Evolutionary conservation across 2,329 filamentous ascomycete genomes (phyloP), one percentile per base, ranked within the genome.

Genomic region (Tympanopsis confertula): DNA sequence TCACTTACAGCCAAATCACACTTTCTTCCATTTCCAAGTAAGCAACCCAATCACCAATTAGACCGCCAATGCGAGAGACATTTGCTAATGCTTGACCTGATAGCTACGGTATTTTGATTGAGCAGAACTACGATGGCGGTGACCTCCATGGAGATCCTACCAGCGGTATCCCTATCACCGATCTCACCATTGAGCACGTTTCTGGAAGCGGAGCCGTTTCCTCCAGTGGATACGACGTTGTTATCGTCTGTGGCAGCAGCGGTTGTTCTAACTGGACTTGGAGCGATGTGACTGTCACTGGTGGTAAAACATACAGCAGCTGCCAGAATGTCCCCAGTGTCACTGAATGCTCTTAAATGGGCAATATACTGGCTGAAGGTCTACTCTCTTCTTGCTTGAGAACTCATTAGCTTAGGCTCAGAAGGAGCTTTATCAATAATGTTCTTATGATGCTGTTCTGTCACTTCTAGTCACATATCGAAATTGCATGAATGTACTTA

Each of bases 211-310:
- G 24, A 10, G 24, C 56, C 3, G 66, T 71, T 35, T 41, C 50
- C 22, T 51, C 51, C 2, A 45, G 44, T 5, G 65, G 48, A n/a
- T 59, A 53, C 15, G 51, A 67, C 37, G 51, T 72, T 43, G 69
- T 69, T 47, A 68, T 76, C 39, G 62, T 74, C 13, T 76, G 72
- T 45, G 72, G 63, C 13, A 53, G 50, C 29, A 68, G 65, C 20
- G 57, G 59, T 39, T 72, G 69, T 54, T 61, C 56, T 4, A 57
- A 62, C 53, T 78, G 71, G 68, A 68, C 60, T 13, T 75, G 69
- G 67, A 57, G 50, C 13, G 59, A 54, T 35, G 63, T 69, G 42
- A 50, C 43, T 32, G 56, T 75, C 26, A 69, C 66, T 15, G 72
- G 72, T 28, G 72, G 72, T 36, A 61, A 66, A 48, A 61, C 47